Evolutionary conservation across 768 basidiomycete genomes (phyloP).

Genomic region (Leucocoprinus leucothites): DNA sequence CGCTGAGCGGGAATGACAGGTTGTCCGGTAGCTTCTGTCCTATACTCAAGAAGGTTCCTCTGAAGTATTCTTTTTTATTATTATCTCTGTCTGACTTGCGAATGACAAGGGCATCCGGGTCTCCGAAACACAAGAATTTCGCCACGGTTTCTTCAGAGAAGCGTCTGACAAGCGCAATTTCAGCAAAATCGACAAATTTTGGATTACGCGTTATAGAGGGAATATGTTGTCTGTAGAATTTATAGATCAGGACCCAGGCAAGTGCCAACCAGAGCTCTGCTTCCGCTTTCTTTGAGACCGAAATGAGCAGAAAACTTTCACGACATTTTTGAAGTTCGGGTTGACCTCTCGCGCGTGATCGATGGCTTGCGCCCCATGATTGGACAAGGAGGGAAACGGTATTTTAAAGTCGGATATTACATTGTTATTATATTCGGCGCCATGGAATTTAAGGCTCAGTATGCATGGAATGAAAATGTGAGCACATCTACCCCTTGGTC

Average conservation of each 20-base stretch:
- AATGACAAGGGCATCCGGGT: conserved; percentile 18
- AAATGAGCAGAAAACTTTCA: conserved; percentile 14
- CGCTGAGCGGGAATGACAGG: background rate
- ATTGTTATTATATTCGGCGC: conserved; percentile 41
- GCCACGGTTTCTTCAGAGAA: conserved; percentile 9
- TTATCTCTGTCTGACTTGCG: background rate
- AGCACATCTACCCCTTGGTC: background rate
- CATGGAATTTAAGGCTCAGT: conserved; percentile 43
- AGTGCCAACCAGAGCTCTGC: background rate
- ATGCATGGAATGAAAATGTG: conserved; percentile 41
- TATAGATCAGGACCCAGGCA: conserved; percentile 21
- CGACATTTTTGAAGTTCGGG: conserved; percentile 19
- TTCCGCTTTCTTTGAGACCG: too few relatives aligned
- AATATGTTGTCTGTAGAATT: conserved; percentile 16
- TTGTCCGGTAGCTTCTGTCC: conserved; percentile 13
- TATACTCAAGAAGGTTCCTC: conserved; percentile 12
- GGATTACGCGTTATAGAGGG: conserved; percentile 21
- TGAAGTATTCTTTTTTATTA: too few relatives aligned
- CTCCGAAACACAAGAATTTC: conserved; percentile 22
- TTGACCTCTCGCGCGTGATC: conserved; percentile 17
- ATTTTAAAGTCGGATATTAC: conserved; percentile 28
- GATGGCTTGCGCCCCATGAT: conserved; percentile 1
- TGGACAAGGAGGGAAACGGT: conserved; percentile 8
- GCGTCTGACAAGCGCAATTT: conserved; percentile 10
- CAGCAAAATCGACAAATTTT: conserved; percentile 1